Percentiles rank a stretch among this genome's conserved stretches.
Conservation (phyloP, 495 filamentous ascomycete genomes). For the Podospora australis region DNA sequence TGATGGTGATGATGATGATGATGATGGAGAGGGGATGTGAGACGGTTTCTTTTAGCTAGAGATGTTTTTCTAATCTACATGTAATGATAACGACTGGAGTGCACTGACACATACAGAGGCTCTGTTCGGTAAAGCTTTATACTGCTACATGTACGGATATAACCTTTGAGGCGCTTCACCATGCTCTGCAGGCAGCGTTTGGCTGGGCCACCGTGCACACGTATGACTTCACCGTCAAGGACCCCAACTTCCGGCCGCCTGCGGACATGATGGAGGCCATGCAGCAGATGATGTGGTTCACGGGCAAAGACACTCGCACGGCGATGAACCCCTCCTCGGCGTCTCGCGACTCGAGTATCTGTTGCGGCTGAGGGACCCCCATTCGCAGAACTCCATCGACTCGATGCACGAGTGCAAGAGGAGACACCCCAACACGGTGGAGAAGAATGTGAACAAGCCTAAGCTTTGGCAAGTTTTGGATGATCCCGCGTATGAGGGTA, state of each 20-base stretch:
- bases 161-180: conserved; percentile 28
- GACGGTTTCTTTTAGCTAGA: too few species aligned
- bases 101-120: too few species aligned
- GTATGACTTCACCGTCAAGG: conserved; percentile 17
- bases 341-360: conserved; percentile 5
- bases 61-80: too few species aligned
- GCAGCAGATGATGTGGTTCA: background rate
- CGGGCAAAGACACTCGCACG: background rate
- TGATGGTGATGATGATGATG: too few species aligned
- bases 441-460: conserved; percentile 13
- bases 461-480: conserved; percentile 19
- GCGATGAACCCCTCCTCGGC: background rate
- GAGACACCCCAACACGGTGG: conserved; percentile 13
- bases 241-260: conserved; percentile 6
- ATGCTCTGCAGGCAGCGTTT: conserved; percentile 29
- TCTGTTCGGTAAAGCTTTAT: too few species aligned
- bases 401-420: conserved; percentile 14
- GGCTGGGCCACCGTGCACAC: conserved; percentile 24
- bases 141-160: too few species aligned
- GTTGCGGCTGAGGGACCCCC: conserved; percentile 9
- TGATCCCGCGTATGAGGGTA: conserved; percentile 14
- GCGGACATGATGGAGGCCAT: background rate
- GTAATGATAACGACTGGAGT: too few species aligned
- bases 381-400: conserved; percentile 1
- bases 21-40: too few species aligned